phyloP scores from a whole-genome alignment of 2,329 filamentous ascomycete genomes.

The Fusarium sp. region DNA sequence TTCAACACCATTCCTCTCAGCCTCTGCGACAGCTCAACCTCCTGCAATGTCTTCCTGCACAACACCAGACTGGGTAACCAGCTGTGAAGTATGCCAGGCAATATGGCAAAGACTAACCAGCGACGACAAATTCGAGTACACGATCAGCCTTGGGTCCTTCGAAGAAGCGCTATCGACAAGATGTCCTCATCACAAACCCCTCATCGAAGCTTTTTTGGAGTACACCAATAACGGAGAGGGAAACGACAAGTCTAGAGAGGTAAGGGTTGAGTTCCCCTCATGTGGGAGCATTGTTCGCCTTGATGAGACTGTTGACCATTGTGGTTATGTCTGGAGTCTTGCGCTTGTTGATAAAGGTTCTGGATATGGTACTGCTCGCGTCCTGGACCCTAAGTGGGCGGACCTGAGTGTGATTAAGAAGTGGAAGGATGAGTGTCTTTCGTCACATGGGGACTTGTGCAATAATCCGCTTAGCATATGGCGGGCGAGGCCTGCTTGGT shows the following conservation, averaged over 20 bases:
- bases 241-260: neutral
- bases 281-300: neutral
- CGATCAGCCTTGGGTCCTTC: neutral
- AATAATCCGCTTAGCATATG: constrained; percentile 15
- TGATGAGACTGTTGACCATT: neutral
- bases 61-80: neutral
- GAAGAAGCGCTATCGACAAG: neutral
- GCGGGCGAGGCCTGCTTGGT: constrained; percentile 6
- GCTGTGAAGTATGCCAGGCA: neutral
- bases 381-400: neutral
- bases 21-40: neutral
- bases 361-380: neutral
- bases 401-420: neutral
- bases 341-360: neutral
- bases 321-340: neutral
- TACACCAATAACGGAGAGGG: neutral
- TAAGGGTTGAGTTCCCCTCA: neutral
- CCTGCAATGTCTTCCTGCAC: neutral
- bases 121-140: neutral
- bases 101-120: neutral
- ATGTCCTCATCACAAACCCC: neutral
- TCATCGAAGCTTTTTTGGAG: neutral
- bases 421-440: constrained; percentile 2
- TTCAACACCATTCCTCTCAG: neutral
- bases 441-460: neutral